Evolutionary conservation across 805 yeast genomes (phyloP), one percentile per base, ranked within the genome.

Genomic region (Hanseniaspora guilliermondii): DNA sequence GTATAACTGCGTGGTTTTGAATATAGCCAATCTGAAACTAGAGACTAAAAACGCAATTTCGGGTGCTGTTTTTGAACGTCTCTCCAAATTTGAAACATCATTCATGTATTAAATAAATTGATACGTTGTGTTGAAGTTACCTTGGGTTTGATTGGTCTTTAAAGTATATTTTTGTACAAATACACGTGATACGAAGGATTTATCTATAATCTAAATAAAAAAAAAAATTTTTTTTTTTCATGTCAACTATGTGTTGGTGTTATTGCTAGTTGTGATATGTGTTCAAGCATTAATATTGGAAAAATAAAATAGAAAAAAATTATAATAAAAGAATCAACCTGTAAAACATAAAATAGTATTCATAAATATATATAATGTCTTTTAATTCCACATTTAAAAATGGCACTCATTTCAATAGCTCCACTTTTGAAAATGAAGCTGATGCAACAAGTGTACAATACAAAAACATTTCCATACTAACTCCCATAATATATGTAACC

Each of bases 31-130:
- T 37, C 97, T 73, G 4, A 87, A 79, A 56, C 96, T 89, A 0
- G 96, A 96, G 0, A 94, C 81, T 12, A 86, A 75, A 0, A 85
- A 80, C 14, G 95, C 86, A 1, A 88, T 87, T 1, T 83, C 73
- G 56, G 74, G 73, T 1, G 79, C 39, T 19, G 33, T 35, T 37
- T 22, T 38, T 6, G 32, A 24, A 9, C 47, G 21, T 35, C 38
- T 53, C 25, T 42, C 45, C 16, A 17, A 7, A n/a, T 25, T 24
- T 12, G 12, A 22, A 41, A 6, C 22, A 24, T 25, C 16, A 22
- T 24, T 24, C 33, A 30, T 30, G 3, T 30, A 30, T 30, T 9
- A 30, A 30, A 4, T 9, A n/a, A n/a, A n/a, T n/a, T n/a, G n/a
- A n/a, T n/a, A n/a, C n/a, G n/a, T n/a, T n/a, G n/a, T n/a, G n/a